These are phyloP conservation scores for Flammula alnicola DNA, from an alignment of 1,284 basidiomycete species.

Conservation along the genomic window DNA sequence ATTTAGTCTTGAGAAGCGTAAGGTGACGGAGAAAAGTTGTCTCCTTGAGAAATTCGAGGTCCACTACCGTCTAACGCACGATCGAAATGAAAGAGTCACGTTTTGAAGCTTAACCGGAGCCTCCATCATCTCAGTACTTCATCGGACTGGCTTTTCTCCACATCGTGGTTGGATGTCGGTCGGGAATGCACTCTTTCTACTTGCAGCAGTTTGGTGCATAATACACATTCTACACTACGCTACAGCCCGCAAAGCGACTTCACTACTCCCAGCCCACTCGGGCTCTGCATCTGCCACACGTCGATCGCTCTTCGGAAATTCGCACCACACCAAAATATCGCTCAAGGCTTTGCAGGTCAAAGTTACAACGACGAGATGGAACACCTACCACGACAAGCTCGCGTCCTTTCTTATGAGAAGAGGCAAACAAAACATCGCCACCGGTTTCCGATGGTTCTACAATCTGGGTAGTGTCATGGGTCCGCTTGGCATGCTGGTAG, in stretches of 20 bases:
- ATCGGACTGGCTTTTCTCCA: not conserved
- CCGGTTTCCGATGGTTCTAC: constrained; percentile 46
- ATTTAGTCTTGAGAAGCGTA: not conserved
- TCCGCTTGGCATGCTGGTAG: constrained; percentile 53
- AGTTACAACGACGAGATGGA: constrained; percentile 58
- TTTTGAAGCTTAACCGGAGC: too few species aligned
- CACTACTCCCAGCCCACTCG: not conserved
- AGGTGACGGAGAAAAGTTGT: too few species aligned
- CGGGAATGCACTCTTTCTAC: not conserved
- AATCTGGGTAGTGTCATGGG: constrained; percentile 52
- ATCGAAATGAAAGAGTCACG: too few species aligned
- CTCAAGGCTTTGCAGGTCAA: constrained; percentile 47
- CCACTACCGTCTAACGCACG: too few species aligned
- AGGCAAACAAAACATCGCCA: constrained; percentile 25
- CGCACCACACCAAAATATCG: constrained; percentile 24
- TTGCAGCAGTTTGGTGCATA: constrained; percentile 2
- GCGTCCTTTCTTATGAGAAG: constrained; percentile 33
- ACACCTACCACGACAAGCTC: constrained; percentile 53
- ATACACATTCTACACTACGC: constrained; percentile 1
- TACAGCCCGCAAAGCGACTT: too few species aligned
- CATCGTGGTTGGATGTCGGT: too few species aligned
- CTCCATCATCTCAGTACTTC: not conserved
- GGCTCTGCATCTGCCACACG: too few species aligned
- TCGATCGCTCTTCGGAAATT: constrained; percentile 1
- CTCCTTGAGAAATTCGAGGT: too few species aligned